A percentile compares a stretch with the other conserved stretches of the same genome.
These are phyloP conservation scores for Heliosperma pusillum DNA, from an alignment of 148 eudicot genomes.

Conservation along the genomic window DNA sequence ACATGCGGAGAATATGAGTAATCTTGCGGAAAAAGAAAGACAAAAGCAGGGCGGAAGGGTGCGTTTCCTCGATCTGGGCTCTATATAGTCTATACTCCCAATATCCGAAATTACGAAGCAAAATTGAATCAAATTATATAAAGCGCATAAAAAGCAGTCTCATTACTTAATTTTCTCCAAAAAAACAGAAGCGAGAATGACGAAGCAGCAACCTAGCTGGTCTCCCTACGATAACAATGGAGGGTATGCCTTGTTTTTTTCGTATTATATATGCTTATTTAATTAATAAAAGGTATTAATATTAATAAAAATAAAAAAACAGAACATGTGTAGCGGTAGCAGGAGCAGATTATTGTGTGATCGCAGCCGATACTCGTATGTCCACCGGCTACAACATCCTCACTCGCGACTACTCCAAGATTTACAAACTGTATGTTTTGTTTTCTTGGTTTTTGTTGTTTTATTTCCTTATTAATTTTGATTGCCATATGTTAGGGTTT, in stretches of 20 bases:
- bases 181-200: slow-evolving; percentile 27
- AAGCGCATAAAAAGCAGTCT: neutral
- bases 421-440: slow-evolving; percentile 54
- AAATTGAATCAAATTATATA: too few species aligned
- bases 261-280: too few species aligned
- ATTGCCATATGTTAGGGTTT: neutral
- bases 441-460: neutral
- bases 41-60: too few species aligned
- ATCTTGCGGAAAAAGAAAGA: too few species aligned
- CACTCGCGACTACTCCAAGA: slow-evolving; percentile 93
- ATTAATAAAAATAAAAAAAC: neutral
- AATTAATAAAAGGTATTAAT: too few species aligned
- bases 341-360: slow-evolving; percentile 82
- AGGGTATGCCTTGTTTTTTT: slow-evolving; percentile 44
- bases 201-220: slow-evolving; percentile 67
- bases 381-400: slow-evolving; percentile 90
- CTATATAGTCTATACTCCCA: too few species aligned
- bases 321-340: slow-evolving; percentile 82
- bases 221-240: slow-evolving; percentile 96
- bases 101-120: too few species aligned
- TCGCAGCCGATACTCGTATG: slow-evolving; percentile 94
- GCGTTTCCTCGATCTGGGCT: too few species aligned
- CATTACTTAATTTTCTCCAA: neutral
- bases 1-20: too few species aligned
- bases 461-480: neutral